Percentiles rank a stretch among this genome's conserved stretches.
Evolutionary conservation across 139 green algal genomes (phyloP).

Genomic region (Limnomonas spitsbergensis): DNA sequence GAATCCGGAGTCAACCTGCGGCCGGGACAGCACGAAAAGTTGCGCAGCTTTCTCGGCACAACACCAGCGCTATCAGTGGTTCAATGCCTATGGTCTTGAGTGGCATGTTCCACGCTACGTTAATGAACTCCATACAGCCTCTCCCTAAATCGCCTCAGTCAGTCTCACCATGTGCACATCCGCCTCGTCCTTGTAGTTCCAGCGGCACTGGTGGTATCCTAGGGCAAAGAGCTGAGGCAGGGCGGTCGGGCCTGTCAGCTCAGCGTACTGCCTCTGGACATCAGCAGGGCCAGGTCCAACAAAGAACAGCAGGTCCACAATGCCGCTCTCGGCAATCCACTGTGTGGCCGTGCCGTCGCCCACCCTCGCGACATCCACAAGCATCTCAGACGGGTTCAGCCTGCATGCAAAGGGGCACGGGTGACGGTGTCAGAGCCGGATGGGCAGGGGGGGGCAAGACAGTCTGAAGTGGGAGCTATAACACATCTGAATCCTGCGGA

Average conservation of each 20-base stretch:
- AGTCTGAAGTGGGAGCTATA: no score
- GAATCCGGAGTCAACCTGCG: constrained; percentile 79
- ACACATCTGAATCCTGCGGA: no score
- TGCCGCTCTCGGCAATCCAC: constrained; percentile 92
- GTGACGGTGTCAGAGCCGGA: no score
- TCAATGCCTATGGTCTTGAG: no score
- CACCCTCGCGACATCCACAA: constrained; percentile 81
- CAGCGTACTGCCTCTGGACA: constrained; percentile 74
- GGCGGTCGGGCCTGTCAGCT: constrained; percentile 79
- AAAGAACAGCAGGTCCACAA: constrained; percentile 94
- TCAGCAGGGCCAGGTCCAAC: constrained; percentile 63
- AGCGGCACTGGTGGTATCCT: constrained; percentile 93
- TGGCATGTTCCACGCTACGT: no score
- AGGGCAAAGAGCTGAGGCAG: constrained; percentile 94
- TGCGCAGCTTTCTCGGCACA: no score
- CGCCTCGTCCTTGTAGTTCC: constrained; percentile 92
- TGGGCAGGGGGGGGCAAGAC: no score
- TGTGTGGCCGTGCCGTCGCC: constrained; percentile 53
- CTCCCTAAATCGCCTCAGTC: no score
- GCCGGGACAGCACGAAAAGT: no score
- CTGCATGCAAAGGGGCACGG: constrained; percentile 39
- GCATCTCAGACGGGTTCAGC: constrained; percentile 97
- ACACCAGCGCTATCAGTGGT: no score
- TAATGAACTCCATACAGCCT: no score
- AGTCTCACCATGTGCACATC: constrained; percentile 33